Evolutionary conservation across 2,329 filamentous ascomycete genomes (phyloP), one percentile per base, ranked within the genome.

Genomic region (Aspergillus chevalieri): DNA sequence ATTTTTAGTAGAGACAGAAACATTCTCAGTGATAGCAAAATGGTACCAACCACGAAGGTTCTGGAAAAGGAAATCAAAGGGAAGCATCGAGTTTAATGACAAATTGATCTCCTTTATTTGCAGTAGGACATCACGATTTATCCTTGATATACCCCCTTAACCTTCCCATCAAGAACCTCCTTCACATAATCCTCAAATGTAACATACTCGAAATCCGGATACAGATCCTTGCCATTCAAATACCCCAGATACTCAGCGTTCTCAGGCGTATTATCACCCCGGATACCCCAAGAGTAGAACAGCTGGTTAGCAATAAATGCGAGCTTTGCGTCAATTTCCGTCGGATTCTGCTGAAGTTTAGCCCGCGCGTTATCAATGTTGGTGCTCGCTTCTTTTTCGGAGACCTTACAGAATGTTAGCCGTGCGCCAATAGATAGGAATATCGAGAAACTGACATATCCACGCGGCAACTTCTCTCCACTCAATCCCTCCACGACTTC

Each of bases 171-270:
- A 19, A 39, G 36, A 8, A 10, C n/a, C 7, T 39, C 36, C 36
- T 15, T 19, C 17, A 39, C n/a, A 39, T 39, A 17, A 12, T 17
- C 36, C 17, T 19, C 17, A 15, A 39, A 39, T 7, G 36, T 39
- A 19, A 19, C n/a, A 39, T 39, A 39, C 36, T 17, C 36, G 9
- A 77, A 57, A 22, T 74, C 74, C 0, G 76, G 76, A 54, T 78
- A 80, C 17, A 80, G 60, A n/a, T 78, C 71, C 47, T 70, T 72
- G 9, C 59, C 65, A 49, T 68, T 63, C 7, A 79, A 51, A 54
- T 79, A 78, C 0, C 76, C 76, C 3, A 80, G 60, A 50, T 78
- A 78, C 26, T 64, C 59, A 2, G 78, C 78, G 49, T 69, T 63
- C 47, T 75, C 71, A 0, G 71, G 73, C 1, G 63, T 73, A 55